Conservation (phyloP, 345 rosid species). For the Cardiospermum halicacabum region DNA sequence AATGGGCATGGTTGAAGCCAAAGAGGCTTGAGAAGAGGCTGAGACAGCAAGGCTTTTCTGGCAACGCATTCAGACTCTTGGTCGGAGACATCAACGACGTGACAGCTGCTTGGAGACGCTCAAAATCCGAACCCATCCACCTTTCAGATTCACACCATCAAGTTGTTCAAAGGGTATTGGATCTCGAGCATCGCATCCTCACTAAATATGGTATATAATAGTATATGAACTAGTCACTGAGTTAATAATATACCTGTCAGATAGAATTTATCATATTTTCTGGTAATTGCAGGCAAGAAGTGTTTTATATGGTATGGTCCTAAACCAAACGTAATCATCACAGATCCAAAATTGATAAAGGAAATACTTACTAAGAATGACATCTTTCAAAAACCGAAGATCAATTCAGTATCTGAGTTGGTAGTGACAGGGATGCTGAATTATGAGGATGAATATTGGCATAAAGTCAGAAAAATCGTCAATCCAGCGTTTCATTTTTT, state of each 20-base stretch:
- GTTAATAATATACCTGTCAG: too few relatives aligned
- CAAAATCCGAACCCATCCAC: not conserved
- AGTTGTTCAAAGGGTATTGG: not conserved
- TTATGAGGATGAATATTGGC: constrained; percentile 5
- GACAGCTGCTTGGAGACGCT: not conserved
- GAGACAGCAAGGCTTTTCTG: not conserved
- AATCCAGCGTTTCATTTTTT: not conserved
- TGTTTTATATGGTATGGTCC: constrained; percentile 13
- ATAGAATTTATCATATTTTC: too few relatives aligned
- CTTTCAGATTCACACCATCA: not conserved
- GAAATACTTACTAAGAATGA: not conserved
- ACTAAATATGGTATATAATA: not conserved
- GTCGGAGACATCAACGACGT: not conserved
- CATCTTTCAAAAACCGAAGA: not conserved
- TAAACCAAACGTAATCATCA: not conserved
- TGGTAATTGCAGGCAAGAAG: constrained; percentile 11
- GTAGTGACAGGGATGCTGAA: not conserved
- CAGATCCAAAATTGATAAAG: not conserved
- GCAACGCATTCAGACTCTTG: not conserved
- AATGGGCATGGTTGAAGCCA: not conserved
- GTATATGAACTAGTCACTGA: too few relatives aligned
- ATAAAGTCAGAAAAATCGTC: constrained; percentile 5
- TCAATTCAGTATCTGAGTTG: not conserved
- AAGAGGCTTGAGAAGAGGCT: not conserved
- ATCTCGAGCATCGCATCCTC: not conserved